Evolutionary conservation across 2,329 filamentous ascomycete species (phyloP), one percentile per base, ranked within the genome.

Genomic region (Fusarium coicis): DNA sequence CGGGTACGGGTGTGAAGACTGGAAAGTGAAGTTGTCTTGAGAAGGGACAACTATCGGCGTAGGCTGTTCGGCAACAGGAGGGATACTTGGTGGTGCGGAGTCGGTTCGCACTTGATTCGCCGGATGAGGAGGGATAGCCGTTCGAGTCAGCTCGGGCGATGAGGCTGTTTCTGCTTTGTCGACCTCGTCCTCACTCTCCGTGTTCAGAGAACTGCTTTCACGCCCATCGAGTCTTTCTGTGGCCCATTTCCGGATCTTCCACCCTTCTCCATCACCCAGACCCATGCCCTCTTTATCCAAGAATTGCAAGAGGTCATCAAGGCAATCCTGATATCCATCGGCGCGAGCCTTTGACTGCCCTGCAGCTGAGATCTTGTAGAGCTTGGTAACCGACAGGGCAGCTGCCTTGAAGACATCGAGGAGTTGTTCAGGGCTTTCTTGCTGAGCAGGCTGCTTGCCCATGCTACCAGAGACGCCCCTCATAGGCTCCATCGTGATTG

Each of bases 351-450:
- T 91, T 55, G 92, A 87, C 80, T 96, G 92, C 54, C 93, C 93
- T 37, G 91, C 87, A 18, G 93, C 92, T 7, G 96, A 96, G 43
- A 92, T 95, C 83, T 97, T 98, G 85, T 98, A 98, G 19, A 99
- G 91, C 79, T 97, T 97, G 53, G 96, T 98, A 62, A 98, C 95
- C 10, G 95, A 97, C 39, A 98, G 87, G 26, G 96, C 96, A 39
- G 96, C 96, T 21, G 93, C 91, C 82, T 95, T 96, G 87, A 99
- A 99, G 66, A 94, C 92, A 76, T 96, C 92, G 65, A 98, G 90
- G 53, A 98, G 90, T 79, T 91, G 87, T 79, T 92, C 90, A 23
- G 89, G 87, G 23, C 85, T 84, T 76, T 83, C 80, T 78, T 74
- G 75, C 49, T 78, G 78, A 46, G 76, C 68, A 58, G 77, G 68